Conservation (phyloP, 805 yeast species). For the Candida maesae region DNA sequence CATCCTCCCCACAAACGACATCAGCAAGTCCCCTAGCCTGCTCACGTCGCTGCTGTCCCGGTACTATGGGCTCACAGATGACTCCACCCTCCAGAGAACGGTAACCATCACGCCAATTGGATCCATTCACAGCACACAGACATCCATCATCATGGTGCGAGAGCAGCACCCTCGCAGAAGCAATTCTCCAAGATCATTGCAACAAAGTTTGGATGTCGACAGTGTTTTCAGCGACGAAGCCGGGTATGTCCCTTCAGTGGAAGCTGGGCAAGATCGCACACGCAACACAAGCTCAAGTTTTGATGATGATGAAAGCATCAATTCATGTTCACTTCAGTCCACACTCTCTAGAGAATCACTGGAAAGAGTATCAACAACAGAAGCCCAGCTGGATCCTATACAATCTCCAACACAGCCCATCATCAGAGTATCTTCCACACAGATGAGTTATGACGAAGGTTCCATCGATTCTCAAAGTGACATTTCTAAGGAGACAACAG, state of each 20-base stretch:
- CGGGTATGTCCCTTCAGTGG: slow-evolving; percentile 17
- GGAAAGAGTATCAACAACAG: slow-evolving; percentile 15
- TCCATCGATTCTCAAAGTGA: slow-evolving; percentile 5
- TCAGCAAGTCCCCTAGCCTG: slow-evolving; percentile 13
- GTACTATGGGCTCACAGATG: slow-evolving; percentile 9
- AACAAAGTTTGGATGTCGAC: slow-evolving; percentile 9
- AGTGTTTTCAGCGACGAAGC: slow-evolving; percentile 16
- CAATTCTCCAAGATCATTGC: neutral
- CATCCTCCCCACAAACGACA: slow-evolving; percentile 16
- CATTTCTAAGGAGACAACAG: slow-evolving; percentile 5
- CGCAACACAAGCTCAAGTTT: neutral
- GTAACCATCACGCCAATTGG: slow-evolving; percentile 19
- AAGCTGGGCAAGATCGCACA: neutral
- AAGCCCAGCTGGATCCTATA: neutral
- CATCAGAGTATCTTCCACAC: slow-evolving; percentile 6
- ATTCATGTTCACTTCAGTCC: slow-evolving; percentile 4
- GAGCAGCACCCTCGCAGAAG: slow-evolving; percentile 1
- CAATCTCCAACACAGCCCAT: slow-evolving; percentile 3
- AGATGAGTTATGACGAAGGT: slow-evolving; percentile 5
- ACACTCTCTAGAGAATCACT: slow-evolving; percentile 10
- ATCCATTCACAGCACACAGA: slow-evolving; percentile 8
- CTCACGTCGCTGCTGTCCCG: slow-evolving; percentile 12
- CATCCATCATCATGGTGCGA: slow-evolving; percentile 14
- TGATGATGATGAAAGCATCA: slow-evolving; percentile 3
- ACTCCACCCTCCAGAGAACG: slow-evolving; percentile 1